Conservation (phyloP, 2,329 filamentous ascomycete genomes). For the Penicillium janthinellum region DNA sequence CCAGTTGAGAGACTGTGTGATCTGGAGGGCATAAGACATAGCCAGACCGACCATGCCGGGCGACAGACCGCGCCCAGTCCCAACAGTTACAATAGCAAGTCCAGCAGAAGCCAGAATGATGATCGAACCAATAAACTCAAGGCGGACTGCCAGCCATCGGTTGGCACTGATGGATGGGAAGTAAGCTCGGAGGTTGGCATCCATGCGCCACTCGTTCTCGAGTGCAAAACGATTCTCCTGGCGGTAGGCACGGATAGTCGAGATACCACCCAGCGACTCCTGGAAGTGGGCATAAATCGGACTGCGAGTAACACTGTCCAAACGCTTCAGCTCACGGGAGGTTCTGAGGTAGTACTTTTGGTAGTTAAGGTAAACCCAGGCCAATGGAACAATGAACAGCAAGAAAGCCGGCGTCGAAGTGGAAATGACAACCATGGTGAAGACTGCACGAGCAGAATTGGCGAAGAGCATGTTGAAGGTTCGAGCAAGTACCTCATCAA, state of each 20-base stretch:
- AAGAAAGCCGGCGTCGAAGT: conserved; percentile 78
- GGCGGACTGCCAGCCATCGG: conserved; percentile 89
- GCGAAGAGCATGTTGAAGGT: conserved; percentile 97
- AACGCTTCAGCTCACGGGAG: conserved; percentile 90
- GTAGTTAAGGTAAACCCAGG: conserved; percentile 82
- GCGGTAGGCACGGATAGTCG: conserved; percentile 91
- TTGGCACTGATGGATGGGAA: conserved; percentile 94
- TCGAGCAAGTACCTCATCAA: conserved; percentile 91
- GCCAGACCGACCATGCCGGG: conserved; percentile 83
- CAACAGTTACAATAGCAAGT: conserved; percentile 78
- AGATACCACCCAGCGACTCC: conserved; percentile 89
- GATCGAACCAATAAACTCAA: conserved; percentile 92
- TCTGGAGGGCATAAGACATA: conserved; percentile 97
- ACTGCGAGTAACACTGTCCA: conserved; percentile 93
- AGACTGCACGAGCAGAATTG: conserved; percentile 72
- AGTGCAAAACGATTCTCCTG: conserved; percentile 84
- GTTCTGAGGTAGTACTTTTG: conserved; percentile 96
- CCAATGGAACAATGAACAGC: conserved; percentile 77
- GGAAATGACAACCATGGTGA: conserved; percentile 86
- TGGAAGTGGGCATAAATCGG: conserved; percentile 99
- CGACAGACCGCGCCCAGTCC: conserved; percentile 63
- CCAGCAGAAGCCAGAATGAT: conserved; percentile 88
- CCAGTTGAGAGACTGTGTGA: conserved; percentile 97
- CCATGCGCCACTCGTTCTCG: conserved; percentile 97
- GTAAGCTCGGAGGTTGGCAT: conserved; percentile 90